Conservation (phyloP, 2,329 filamentous ascomycete species). For the Remersonia thermophila region DNA sequence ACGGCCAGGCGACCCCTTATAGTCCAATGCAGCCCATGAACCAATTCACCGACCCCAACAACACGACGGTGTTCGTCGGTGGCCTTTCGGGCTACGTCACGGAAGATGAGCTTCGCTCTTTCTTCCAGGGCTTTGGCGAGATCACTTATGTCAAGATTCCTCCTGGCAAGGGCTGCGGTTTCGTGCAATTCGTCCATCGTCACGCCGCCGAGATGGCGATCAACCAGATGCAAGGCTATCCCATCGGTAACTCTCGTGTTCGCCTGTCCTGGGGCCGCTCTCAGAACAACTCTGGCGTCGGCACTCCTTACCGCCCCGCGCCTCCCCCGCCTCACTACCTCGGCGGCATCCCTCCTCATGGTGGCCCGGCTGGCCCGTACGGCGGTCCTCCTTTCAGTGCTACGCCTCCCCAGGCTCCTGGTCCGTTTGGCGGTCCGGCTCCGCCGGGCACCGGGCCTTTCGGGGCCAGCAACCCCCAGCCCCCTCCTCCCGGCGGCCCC, state of each 20-base stretch:
- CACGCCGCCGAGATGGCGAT: constrained; percentile 99
- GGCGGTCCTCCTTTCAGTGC: constrained; percentile 37
- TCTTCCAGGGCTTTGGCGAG: constrained; percentile 99
- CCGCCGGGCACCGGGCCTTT: too few species aligned
- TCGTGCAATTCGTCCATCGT: constrained; percentile 97
- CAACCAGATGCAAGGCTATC: constrained; percentile 99
- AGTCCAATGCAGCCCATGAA: constrained; percentile 56
- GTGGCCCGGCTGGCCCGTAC: constrained; percentile 35
- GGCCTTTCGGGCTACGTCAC: constrained; percentile 96
- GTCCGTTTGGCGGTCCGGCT: constrained; percentile 14
- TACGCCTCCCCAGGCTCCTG: constrained; percentile 28
- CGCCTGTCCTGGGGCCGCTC: constrained; percentile 95
- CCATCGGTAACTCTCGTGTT: constrained; percentile 95
- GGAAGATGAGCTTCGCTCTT: constrained; percentile 97
- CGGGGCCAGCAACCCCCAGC: constrained; percentile 23
- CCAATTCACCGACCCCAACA: constrained; percentile 99
- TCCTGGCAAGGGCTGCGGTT: constrained; percentile 95
- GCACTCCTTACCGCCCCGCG: constrained; percentile 91
- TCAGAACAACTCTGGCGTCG: constrained; percentile 98
- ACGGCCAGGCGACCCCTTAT: constrained; percentile 20
- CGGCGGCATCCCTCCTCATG: constrained; percentile 28
- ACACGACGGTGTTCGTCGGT: constrained; percentile 97
- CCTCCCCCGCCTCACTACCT: constrained; percentile 52
- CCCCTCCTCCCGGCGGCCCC: constrained; percentile 21
- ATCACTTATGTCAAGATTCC: constrained; percentile 99